phyloP scores from a whole-genome alignment of 2,329 filamentous ascomycete species.

The Colletotrichum godetiae region DNA sequence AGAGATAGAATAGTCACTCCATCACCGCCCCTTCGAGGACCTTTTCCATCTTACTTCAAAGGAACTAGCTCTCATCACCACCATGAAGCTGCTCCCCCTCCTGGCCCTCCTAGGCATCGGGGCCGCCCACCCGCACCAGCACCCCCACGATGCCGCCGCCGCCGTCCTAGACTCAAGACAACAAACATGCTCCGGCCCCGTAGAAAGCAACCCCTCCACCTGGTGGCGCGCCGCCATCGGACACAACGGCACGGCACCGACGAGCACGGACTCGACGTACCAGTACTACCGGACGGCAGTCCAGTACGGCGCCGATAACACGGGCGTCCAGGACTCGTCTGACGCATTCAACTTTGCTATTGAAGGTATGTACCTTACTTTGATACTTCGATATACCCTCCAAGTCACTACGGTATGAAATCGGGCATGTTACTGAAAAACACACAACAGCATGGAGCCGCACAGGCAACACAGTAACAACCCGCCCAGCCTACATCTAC shows the following conservation, averaged over 20 bases:
- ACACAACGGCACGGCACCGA: conserved; percentile 42
- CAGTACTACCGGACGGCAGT: conserved; percentile 42
- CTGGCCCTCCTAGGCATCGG: conserved; percentile 6
- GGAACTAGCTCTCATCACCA: neutral
- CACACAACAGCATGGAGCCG: conserved; percentile 39
- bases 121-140: conserved; percentile 9
- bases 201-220: conserved; percentile 25
- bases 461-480: conserved; percentile 43
- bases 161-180: conserved; percentile 7
- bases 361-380: neutral
- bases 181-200: conserved; percentile 23
- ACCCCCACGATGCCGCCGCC: neutral
- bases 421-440: too few species aligned
- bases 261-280: conserved; percentile 39
- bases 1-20: too few species aligned
- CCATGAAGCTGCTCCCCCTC: conserved; percentile 21
- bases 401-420: too few species aligned
- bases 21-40: neutral
- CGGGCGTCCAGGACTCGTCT: conserved; percentile 41
- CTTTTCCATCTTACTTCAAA: neutral
- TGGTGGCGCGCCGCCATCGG: conserved; percentile 43
- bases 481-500: conserved; percentile 40
- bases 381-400: too few species aligned
- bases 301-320: conserved; percentile 42
- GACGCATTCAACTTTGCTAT: conserved; percentile 43